phyloP scores from a whole-genome alignment of 2,329 filamentous ascomycete genomes.

The Talaromyces sp. region DNA sequence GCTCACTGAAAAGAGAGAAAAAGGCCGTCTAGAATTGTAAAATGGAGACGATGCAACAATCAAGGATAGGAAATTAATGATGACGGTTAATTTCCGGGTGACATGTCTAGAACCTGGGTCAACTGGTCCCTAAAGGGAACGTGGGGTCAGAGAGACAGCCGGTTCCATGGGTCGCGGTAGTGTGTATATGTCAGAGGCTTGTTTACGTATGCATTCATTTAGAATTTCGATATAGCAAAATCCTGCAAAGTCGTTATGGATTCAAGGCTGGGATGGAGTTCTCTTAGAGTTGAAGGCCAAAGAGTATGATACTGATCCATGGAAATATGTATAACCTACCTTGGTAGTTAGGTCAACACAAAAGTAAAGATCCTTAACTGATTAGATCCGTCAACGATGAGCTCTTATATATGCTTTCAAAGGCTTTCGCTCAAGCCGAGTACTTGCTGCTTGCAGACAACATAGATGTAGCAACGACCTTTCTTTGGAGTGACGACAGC shows the following conservation, averaged over 20 bases:
- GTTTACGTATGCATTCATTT: not conserved
- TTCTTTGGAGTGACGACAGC: not conserved
- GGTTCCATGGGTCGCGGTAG: not conserved
- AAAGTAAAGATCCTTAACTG: not conserved
- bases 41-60: not conserved
- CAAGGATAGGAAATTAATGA: not conserved
- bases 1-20: not conserved
- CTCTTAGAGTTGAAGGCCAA: not conserved
- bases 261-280: too few species aligned
- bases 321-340: not conserved
- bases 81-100: conserved; percentile 4
- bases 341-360: not conserved
- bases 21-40: not conserved
- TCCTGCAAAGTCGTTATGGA: too few species aligned
- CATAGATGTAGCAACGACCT: not conserved
- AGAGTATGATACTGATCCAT: not conserved
- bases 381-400: not conserved
- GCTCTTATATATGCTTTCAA: not conserved
- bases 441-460: not conserved
- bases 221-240: not conserved
- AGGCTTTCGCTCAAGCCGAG: not conserved
- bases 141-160: not conserved
- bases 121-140: not conserved
- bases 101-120: not conserved
- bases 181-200: not conserved